Conservation (phyloP, 306 rosid genomes). For the Corylus avellana region DNA sequence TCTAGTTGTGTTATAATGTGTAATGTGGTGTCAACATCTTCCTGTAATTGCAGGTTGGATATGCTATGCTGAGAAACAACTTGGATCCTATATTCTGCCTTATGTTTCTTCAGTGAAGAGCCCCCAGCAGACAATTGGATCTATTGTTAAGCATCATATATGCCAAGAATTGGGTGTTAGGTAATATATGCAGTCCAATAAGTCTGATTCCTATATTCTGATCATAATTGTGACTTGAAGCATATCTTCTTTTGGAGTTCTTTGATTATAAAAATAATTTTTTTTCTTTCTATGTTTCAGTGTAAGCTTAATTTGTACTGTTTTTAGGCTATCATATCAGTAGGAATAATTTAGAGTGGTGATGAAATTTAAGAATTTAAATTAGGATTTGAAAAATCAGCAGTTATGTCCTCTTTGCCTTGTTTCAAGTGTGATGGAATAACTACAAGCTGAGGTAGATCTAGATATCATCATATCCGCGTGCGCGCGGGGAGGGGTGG, state of each 20-base stretch:
- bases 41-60: slow-evolving; percentile 74
- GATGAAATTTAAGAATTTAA: neutral
- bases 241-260: neutral
- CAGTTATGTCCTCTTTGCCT: neutral
- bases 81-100: slow-evolving; percentile 82
- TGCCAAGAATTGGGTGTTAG: slow-evolving; percentile 74
- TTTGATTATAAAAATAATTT: neutral
- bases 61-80: slow-evolving; percentile 98
- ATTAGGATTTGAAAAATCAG: neutral
- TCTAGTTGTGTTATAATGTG: neutral
- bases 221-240: neutral
- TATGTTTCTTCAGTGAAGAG: slow-evolving; percentile 84
- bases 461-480: neutral
- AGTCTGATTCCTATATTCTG: neutral
- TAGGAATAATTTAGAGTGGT: neutral
- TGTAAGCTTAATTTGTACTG: neutral
- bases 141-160: slow-evolving; percentile 62
- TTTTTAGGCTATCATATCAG: neutral
- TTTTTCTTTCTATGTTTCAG: neutral
- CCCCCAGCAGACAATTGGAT: slow-evolving; percentile 91
- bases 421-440: neutral
- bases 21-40: neutral
- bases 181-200: slow-evolving; percentile 41
- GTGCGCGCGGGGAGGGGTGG: too few relatives aligned
- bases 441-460: neutral